Base-by-base conservation (phyloP, 2,329 filamentous ascomycete genomes). In the Diaporthe eres region DNA sequence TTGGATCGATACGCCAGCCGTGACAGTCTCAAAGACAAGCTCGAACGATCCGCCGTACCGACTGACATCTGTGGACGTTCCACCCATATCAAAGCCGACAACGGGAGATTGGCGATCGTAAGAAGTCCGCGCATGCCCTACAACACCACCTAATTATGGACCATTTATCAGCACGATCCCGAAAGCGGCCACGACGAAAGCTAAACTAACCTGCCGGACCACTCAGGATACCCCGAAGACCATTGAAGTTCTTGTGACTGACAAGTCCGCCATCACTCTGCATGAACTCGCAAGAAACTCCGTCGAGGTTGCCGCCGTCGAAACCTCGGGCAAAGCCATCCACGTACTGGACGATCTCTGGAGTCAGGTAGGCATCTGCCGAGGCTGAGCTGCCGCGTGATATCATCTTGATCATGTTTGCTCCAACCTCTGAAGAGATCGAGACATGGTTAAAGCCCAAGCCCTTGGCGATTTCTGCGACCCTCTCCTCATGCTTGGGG, bases 361-460 rank as follows among this genome's bases (percentile, higher is more conserved):
- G 93, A 2, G 93, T 94, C 25, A 94, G 86, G 79, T 94, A 94
- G 6, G 93, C 93, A 81, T 94, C 93, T 8, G 92, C 92, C 79
- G 91, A 93, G 1, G 91, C 91, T 9, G 92, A 94, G 1, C 91
- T 94, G 31, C 91, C 90, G 79, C 93, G 84, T 13, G 91, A 90
- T 1, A 94, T 90, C 42, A 93, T 86, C 81, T 94, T 94, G n/a
- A 44, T 60, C 83, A 94, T 94, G 88, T 93, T 93, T 2, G 92
- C 92, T 87, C 93, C 93, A 47, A 93, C 87, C 80, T 91, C 87
- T 77, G 92, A 90, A 51, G 91, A 93, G 28, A 93, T 85, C 74
- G 90, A 92, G 74, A 94, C 90, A 81, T 93, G 92, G 72, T 89
- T 85, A 79, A 94, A 94, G 0, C 92, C 93, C 72, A 93, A 5